Evolutionary conservation across 306 rosid genomes (phyloP).

Genomic region (Quercus wislizeni): DNA sequence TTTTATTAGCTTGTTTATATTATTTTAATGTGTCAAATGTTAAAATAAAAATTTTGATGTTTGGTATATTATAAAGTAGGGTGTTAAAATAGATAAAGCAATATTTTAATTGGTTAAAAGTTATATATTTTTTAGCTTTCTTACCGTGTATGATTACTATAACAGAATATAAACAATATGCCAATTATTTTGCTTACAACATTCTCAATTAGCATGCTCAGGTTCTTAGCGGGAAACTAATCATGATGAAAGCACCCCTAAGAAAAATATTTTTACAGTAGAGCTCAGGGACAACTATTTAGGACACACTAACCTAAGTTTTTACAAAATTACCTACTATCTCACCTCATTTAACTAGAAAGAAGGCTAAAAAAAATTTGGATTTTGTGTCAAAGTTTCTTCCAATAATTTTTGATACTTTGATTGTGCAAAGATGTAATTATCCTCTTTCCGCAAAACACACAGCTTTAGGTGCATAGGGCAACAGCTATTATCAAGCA

Average conservation of each 20-base stretch:
- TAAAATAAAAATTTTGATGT: too few relatives aligned
- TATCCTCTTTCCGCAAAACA: conserved; percentile 81
- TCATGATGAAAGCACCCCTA: not conserved
- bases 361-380: conserved; percentile 68
- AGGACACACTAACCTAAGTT: not conserved
- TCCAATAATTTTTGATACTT: conserved; percentile 75
- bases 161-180: not conserved
- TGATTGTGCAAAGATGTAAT: conserved; percentile 84
- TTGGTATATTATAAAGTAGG: too few relatives aligned
- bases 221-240: not conserved
- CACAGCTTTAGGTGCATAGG: conserved; percentile 88
- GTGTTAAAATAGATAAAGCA: too few relatives aligned
- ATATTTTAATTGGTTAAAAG: rapidly evolving
- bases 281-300: not conserved
- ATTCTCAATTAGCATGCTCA: not conserved
- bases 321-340: not conserved
- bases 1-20: too few relatives aligned
- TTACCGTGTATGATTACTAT: not conserved
- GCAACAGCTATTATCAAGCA: conserved; percentile 44
- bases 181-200: not conserved
- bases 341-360: conserved; percentile 78
- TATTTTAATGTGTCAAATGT: too few relatives aligned
- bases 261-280: not conserved
- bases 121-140: too few relatives aligned
- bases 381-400: conserved; percentile 27